A percentile compares a stretch with the other conserved stretches of the same genome.
Conservation (phyloP, 495 filamentous ascomycete species). For the Lichenothelia convexa region DNA sequence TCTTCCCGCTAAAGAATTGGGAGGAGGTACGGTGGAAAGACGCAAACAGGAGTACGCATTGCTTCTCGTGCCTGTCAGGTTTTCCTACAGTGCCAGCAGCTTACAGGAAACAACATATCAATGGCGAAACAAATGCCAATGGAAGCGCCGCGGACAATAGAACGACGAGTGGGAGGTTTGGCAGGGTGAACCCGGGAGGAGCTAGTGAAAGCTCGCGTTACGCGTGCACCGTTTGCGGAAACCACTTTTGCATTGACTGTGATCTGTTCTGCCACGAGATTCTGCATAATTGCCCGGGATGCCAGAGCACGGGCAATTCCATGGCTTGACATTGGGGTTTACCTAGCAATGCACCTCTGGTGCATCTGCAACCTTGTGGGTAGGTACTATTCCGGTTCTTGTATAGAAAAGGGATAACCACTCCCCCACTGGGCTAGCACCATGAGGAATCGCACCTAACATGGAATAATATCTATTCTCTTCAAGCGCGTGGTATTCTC, state of each 20-base stretch:
- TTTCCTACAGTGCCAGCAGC: conserved; percentile 25
- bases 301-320: conserved; percentile 43
- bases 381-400: too few relatives aligned
- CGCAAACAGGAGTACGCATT: conserved; percentile 33
- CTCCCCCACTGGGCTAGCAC: too few relatives aligned
- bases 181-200: conserved; percentile 29
- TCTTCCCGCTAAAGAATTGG: conserved; percentile 87
- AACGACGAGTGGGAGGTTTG: conserved; percentile 7
- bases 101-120: conserved; percentile 1
- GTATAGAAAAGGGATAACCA: too few relatives aligned
- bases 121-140: conserved; percentile 4
- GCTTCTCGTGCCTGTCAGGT: conserved; percentile 32
- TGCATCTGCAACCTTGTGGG: too few relatives aligned
- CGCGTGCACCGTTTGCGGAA: conserved; percentile 61
- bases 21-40: conserved; percentile 69
- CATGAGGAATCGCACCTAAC: too few relatives aligned
- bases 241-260: conserved; percentile 95
- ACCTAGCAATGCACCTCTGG: too few relatives aligned
- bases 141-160: background rate
- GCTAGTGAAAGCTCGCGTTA: conserved; percentile 80
- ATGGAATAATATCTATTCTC: too few relatives aligned
- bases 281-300: conserved; percentile 89
- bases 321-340: too few relatives aligned
- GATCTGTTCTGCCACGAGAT: conserved; percentile 88
- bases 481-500: too few relatives aligned